Base-by-base conservation (phyloP, 2,329 filamentous ascomycete species). In the Penicillium sp. region DNA sequence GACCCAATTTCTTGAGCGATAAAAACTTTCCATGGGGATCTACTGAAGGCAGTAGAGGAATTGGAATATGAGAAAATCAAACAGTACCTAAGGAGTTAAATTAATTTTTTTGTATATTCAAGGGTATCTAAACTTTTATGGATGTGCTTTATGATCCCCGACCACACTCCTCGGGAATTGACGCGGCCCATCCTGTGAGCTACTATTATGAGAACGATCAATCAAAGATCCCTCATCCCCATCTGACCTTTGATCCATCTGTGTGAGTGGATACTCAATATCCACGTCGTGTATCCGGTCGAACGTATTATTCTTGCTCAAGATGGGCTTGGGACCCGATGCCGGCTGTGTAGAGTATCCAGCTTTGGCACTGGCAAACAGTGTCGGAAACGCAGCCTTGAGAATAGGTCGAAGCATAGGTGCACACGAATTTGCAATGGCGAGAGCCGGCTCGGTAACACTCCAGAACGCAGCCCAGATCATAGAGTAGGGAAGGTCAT, bases 381-480 rank as follows among this genome's bases (percentile, higher is more conserved):
- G 21, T 3, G 22, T 44, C 8, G 61, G 64, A 5, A 62, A 65
- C 2, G 45, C 53, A 6, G 59, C 53, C 33, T 64, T 63, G 9
- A 66, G 47, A 7, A 68, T 48, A 0, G 65, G 67, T 2, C 65
- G 63, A 19, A 70, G 62, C 58, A 69, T 61, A 14, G 65, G 67
- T 2, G 66, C 56, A 26, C 65, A 69, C 6, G 64, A 57, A 26
- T 67, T 67, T 22, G 54, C 46, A 29, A 65, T 62, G 21, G 65
- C 66, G 9, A 69, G 56, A 8, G 61, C 62, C 1, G 65, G 67
- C 46, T 69, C 66, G 9, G 65, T 60, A 9, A 68, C 65, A 52
- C 65, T 68, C 63, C 65, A 69, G 49, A 69, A 66, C 11, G 62
- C 63, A 33, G 63, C 65, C 56, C 54, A 60, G 11, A 56, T 65